Evolutionary conservation across 352 stramenopile species (phyloP), one percentile per base, ranked within the genome.

Genomic region (Globisporangium viniferum): DNA sequence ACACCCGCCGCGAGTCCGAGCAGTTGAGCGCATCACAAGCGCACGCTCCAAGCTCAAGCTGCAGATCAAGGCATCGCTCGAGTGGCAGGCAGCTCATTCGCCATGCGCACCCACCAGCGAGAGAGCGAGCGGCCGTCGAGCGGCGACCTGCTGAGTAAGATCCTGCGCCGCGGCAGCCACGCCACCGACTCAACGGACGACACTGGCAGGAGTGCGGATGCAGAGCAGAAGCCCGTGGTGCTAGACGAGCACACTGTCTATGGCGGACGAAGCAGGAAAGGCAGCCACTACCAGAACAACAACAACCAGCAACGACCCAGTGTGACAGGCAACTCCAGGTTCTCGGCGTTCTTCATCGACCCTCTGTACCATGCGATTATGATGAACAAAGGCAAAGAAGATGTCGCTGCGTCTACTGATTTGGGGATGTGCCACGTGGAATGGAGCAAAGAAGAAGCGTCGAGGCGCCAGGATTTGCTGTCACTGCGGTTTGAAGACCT

Each of bases 61-160:
- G 29, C 24, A n/a, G 55, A 44, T 24, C 15, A 60, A 39, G 54
- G 27, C 15, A 14, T 6, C 54, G 53, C 22, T 33, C 27, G 3
- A 29, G 24, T 9, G 35, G 4, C 20, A 61, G 31, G 29, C 55
- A 46, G 18, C 33, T 12, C 20, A 27, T 15, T 18, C 33, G n/a
- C 29, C 15, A 73, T 74, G 69, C 69, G 69, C 51, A 61, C 36
- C 14, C 56, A 68, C 33, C 53, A 44, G 24, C 66, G 61, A 39
- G 68, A 62, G 20, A 74, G 64, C 41, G 62, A 66, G 63, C 64
- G 56, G 36, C 55, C 62, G 29, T 63, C 63, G 48, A 70, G 20
- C 68, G 59, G 27, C 33, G 69, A 74, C 44, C 36, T 74, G 64
- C 58, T 74, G 49, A 71, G 51, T 51, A 74, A 74, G 53, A 65